These are phyloP conservation scores for Serpula lacrymans DNA, from an alignment of 768 basidiomycete species.

Conservation along the genomic window DNA sequence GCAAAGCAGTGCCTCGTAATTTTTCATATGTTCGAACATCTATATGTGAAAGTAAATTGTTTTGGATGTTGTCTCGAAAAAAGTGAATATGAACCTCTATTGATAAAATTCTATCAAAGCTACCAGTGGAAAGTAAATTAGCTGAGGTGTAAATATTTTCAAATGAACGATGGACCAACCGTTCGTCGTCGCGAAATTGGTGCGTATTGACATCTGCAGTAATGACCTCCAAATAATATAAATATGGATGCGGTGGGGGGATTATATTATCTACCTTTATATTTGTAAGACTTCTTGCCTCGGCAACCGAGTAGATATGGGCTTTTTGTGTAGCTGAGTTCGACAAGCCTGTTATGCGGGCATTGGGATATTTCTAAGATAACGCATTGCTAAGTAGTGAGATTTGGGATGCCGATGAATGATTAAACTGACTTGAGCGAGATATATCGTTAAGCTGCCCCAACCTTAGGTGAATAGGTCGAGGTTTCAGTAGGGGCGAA, in stretches of 20 bases:
- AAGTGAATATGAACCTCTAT: conserved; percentile 47
- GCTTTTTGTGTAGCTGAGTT: conserved; percentile 67
- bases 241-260: not conserved
- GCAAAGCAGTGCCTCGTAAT: conserved; percentile 56
- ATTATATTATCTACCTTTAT: conserved; percentile 36
- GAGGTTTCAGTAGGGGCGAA: not conserved
- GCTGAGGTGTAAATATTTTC: not conserved
- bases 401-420: not conserved
- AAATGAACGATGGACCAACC: conserved; percentile 34
- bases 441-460: conserved; percentile 67
- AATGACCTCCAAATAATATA: conserved; percentile 41
- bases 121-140: conserved; percentile 23
- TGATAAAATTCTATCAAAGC: conserved; percentile 68
- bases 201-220: conserved; percentile 66
- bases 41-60: conserved; percentile 13
- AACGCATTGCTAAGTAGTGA: not conserved
- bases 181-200: conserved; percentile 48
- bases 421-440: conserved; percentile 46
- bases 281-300: conserved; percentile 48
- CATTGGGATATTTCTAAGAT: conserved; percentile 62
- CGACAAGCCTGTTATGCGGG: conserved; percentile 59
- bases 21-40: conserved; percentile 81
- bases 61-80: not conserved
- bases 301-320: conserved; percentile 53
- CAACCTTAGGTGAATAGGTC: conserved; percentile 39